Evolutionary conservation across 176 grass and related monocot genomes (phyloP), one percentile per base, ranked within the genome.

Genomic region (Secale cereale): DNA sequence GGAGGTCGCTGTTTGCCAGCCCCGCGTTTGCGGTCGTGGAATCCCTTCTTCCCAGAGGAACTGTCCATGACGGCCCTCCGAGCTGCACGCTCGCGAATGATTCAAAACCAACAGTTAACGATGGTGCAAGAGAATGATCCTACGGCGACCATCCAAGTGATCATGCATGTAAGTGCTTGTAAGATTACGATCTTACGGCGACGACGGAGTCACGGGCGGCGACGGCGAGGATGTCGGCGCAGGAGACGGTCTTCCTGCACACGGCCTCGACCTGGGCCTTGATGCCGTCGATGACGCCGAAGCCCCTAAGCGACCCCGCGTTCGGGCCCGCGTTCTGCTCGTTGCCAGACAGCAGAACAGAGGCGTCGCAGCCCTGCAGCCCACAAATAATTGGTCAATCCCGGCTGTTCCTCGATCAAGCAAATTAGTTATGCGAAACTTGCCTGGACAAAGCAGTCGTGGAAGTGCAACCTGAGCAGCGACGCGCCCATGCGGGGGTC

Each of bases 361-460:
- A 97, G 16, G 78, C 94, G 69, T 97, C 94, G 25, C 94, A 97
- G 8, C 94, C 94, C 91, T 97, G 69, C 43, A 78, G 40, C 8
- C 71, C 37, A 69, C 15, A 41, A 12, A 26, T 26, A 27, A 46
- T 41, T 2, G 70, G 25, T 73, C 4, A 46, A 12, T 23, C 39
- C n/a, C 13, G 3, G 37, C 12, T 1, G 69, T 72, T 72, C 14
- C 12, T 39, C 16, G 11, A 10, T 6, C 33, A 13, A 7, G 66
- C 20, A 70, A 70, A 20, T 70, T 23, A 20, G 31, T 8, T 20
- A 46, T 31, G 48, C 6, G 48, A 2, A 19, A 64, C 54, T 57
- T 57, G 5, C 54, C 6, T 57, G 54, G 31, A 98, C 95, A 81
- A 98, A 98, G 90, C 95, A 95, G 82, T 98, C 95, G 48, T 98